These are phyloP conservation scores for Fraxinus latifolia DNA, from an alignment of 305 asterid genomes.

Conservation along the genomic window DNA sequence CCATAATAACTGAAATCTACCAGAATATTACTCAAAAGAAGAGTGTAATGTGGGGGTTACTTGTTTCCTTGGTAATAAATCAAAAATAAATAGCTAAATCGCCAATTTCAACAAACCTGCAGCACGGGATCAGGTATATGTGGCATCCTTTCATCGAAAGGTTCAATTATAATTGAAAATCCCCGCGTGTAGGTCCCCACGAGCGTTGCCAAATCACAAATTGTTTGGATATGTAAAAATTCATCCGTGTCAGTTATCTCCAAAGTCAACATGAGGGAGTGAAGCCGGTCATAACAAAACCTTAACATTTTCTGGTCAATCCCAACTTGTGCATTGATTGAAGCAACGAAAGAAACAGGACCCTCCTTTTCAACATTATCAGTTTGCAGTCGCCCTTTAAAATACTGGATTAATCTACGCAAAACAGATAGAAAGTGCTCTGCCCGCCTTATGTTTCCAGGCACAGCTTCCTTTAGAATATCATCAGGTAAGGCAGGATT, in stretches of 20 bases:
- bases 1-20: not conserved
- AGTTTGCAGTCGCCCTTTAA: conserved; percentile 71
- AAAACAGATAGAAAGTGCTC: conserved; percentile 92
- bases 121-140: conserved; percentile 96
- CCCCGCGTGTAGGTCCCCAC: conserved; percentile 93
- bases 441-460: conserved; percentile 96
- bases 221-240: conserved; percentile 82
- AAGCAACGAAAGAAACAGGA: conserved; percentile 87
- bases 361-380: conserved; percentile 97
- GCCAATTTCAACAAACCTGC: conserved; percentile 50
- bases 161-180: conserved; percentile 91
- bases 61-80: conserved; percentile 4
- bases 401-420: conserved; percentile 84
- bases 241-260: conserved; percentile 97
- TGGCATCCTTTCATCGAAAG: conserved; percentile 96
- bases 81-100: not conserved
- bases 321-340: conserved; percentile 82
- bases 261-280: conserved; percentile 84
- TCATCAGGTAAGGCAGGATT: conserved; percentile 92
- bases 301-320: conserved; percentile 88
- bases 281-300: conserved; percentile 93
- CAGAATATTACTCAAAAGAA: not conserved
- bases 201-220: conserved; percentile 94
- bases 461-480: conserved; percentile 93
- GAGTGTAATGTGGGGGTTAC: not conserved